A percentile compares a stretch with the other conserved stretches of the same genome.
Evolutionary conservation across 352 stramenopile species (phyloP).

Genomic region (Phytophthora citricola): DNA sequence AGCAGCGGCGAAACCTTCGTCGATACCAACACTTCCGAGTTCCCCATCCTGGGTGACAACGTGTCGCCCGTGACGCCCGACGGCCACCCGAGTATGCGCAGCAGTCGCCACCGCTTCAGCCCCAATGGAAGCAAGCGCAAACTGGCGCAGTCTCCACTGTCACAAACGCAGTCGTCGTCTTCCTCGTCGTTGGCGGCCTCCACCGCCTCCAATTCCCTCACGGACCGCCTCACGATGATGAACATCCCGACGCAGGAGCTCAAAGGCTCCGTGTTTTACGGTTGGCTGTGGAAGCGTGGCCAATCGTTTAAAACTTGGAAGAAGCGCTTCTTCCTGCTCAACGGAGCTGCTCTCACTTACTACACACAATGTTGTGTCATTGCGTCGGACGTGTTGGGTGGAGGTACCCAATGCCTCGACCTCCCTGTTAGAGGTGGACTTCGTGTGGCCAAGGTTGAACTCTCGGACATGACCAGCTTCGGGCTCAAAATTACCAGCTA

Average conservation of each 20-base stretch:
- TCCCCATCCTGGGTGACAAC: constrained; percentile 42
- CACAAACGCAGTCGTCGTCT: constrained; percentile 38
- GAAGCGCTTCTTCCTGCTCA: constrained; percentile 79
- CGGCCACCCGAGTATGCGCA: constrained; percentile 35
- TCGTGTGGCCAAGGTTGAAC: constrained; percentile 50
- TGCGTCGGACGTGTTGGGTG: constrained; percentile 54
- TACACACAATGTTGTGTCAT: constrained; percentile 79
- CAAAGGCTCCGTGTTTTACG: constrained; percentile 66
- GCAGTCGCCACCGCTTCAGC: constrained; percentile 23
- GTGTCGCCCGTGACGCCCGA: constrained; percentile 34
- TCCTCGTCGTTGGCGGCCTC: constrained; percentile 20
- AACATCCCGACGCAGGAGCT: constrained; percentile 71
- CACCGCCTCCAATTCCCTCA: constrained; percentile 41
- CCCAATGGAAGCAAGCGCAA: constrained; percentile 32
- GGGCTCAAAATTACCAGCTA: constrained; percentile 68
- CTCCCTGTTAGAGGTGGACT: constrained; percentile 61
- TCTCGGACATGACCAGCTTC: constrained; percentile 61
- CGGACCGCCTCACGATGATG: constrained; percentile 67
- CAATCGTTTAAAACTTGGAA: constrained; percentile 84
- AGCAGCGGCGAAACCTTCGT: constrained; percentile 20
- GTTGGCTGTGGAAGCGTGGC: constrained; percentile 82
- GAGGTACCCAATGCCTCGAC: constrained; percentile 63
- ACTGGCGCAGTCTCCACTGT: constrained; percentile 31
- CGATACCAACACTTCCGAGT: constrained; percentile 39
- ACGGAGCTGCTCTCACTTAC: constrained; percentile 72